Evolutionary conservation across 352 stramenopile species (phyloP).

Genomic region (Phytophthora citricola): DNA sequence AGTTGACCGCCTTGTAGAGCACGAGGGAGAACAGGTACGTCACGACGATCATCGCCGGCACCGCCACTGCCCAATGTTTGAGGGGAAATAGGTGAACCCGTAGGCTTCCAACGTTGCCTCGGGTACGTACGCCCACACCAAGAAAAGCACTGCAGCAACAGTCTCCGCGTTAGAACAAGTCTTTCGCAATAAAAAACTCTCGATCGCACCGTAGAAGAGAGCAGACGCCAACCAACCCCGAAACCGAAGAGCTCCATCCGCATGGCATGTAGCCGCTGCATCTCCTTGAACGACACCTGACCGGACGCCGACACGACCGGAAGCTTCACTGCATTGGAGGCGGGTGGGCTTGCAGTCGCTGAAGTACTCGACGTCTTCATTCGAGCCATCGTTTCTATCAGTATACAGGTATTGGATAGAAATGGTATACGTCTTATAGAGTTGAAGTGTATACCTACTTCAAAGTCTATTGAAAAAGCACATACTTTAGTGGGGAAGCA

Average conservation of each 20-base stretch:
- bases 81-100: constrained; percentile 90
- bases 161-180: constrained; percentile 2
- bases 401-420: constrained; percentile 1
- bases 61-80: constrained; percentile 90
- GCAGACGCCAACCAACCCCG: constrained; percentile 83
- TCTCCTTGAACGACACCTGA: constrained; percentile 80
- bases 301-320: constrained; percentile 3
- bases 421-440: constrained; percentile 5
- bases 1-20: constrained; percentile 86
- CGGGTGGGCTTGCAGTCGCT: constrained; percentile 1
- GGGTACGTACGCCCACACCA: constrained; percentile 90
- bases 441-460: no score
- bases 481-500: constrained; percentile 28
- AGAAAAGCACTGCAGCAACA: constrained; percentile 69
- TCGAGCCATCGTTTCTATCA: constrained; percentile 11
- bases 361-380: constrained; percentile 20
- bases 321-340: background rate
- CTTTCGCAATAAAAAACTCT: background rate
- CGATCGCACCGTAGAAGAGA: constrained; percentile 69
- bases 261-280: constrained; percentile 81
- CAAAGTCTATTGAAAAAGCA: background rate
- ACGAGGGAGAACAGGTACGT: constrained; percentile 86
- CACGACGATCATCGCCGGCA: constrained; percentile 85
- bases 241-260: constrained; percentile 90
- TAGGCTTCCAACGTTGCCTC: constrained; percentile 78